A percentile compares a stretch with the other conserved stretches of the same genome.
Evolutionary conservation across 768 basidiomycete species (phyloP).

Genomic region (Paxillus ammoniavirescens): DNA sequence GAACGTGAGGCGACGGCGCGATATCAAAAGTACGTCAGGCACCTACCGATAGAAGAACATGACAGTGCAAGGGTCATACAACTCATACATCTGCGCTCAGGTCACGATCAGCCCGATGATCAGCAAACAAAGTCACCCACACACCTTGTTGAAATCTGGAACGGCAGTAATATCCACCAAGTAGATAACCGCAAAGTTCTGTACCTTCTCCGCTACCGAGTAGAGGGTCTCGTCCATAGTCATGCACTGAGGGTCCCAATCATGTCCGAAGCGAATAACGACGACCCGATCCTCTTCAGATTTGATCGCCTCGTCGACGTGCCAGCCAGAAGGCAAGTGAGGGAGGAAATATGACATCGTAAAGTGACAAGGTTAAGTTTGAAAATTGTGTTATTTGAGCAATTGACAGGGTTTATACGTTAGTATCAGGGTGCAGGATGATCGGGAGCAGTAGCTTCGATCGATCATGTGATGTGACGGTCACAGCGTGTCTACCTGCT

Average conservation of each 20-base stretch:
- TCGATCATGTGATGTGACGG: too few relatives aligned
- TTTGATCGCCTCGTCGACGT: conserved; percentile 98
- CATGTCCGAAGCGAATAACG: conserved; percentile 92
- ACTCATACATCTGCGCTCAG: conserved; percentile 85
- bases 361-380: background rate
- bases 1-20: background rate
- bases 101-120: background rate
- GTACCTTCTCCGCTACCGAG: conserved; percentile 90
- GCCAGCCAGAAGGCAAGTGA: conserved; percentile 91
- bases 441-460: too few relatives aligned
- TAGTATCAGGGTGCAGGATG: too few relatives aligned
- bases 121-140: background rate
- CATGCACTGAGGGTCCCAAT: conserved; percentile 95
- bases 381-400: background rate
- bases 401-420: too few relatives aligned
- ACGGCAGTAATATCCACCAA: conserved; percentile 94
- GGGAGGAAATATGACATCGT: conserved; percentile 88
- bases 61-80: conserved; percentile 95
- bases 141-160: conserved; percentile 97
- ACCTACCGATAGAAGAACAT: conserved; percentile 98
- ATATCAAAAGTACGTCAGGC: background rate
- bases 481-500: too few relatives aligned
- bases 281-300: conserved; percentile 97
- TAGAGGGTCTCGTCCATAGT: conserved; percentile 98
- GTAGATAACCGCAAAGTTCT: conserved; percentile 98